Evolutionary conservation across 2,329 filamentous ascomycete species (phyloP).

Genomic region (Exophiala bonariae): DNA sequence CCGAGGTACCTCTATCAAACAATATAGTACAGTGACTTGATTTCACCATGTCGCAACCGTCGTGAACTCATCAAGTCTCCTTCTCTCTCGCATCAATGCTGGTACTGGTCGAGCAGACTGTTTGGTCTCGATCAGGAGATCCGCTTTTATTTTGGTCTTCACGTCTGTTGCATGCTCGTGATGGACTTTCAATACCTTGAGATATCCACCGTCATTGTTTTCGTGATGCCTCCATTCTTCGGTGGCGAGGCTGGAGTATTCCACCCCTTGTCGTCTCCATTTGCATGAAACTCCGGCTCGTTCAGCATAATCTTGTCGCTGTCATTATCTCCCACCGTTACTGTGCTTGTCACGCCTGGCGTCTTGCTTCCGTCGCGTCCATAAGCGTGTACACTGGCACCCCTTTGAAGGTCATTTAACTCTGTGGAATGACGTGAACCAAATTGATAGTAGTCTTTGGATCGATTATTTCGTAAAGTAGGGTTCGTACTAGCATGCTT

Average conservation of each 20-base stretch:
- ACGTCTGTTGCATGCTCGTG: too few relatives aligned
- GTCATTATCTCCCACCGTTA: constrained; percentile 18
- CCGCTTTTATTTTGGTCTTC: too few relatives aligned
- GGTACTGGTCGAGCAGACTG: too few relatives aligned
- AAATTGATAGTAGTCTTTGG: constrained; percentile 18
- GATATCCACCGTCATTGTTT: constrained; percentile 21
- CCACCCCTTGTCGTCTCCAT: constrained; percentile 9
- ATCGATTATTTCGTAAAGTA: constrained; percentile 5
- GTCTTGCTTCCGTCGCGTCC: not conserved
- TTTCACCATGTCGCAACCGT: too few relatives aligned
- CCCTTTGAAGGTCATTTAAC: constrained; percentile 9
- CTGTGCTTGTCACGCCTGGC: constrained; percentile 15
- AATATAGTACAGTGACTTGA: too few relatives aligned
- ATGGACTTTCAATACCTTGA: constrained; percentile 2
- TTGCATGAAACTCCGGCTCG: constrained; percentile 8
- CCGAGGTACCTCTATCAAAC: too few relatives aligned
- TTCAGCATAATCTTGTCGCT: constrained; percentile 24
- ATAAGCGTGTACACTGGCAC: constrained; percentile 7
- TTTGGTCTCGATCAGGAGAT: too few relatives aligned
- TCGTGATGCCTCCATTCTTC: constrained; percentile 14
- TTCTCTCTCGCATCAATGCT: too few relatives aligned
- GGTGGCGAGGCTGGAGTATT: not conserved
- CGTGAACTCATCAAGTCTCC: too few relatives aligned
- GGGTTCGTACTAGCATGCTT: constrained; percentile 10
- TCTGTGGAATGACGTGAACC: constrained; percentile 18